Evolutionary conservation across 148 eudicot species (phyloP).

Genomic region (Chenopodium berlandieri): DNA sequence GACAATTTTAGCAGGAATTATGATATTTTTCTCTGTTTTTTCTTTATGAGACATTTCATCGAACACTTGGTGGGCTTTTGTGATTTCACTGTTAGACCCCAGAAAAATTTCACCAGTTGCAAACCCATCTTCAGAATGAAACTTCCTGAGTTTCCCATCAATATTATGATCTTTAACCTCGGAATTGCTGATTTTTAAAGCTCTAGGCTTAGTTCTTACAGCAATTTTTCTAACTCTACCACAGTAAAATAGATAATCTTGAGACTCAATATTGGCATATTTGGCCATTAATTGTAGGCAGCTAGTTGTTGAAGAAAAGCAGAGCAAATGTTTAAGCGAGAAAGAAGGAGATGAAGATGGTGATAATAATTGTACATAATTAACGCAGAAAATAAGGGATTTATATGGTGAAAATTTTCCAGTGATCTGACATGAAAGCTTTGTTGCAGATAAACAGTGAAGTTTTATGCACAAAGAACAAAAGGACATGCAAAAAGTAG

Average conservation of each 20-base stretch:
- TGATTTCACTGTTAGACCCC: background rate
- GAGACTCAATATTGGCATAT: background rate
- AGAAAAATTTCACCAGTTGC: background rate
- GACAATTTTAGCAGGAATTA: background rate
- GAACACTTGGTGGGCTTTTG: slow-evolving; percentile 1
- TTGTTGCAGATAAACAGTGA: too few relatives aligned
- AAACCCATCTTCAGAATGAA: background rate
- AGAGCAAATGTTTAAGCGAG: background rate
- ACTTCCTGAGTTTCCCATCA: background rate
- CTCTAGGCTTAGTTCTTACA: background rate
- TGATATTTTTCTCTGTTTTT: background rate
- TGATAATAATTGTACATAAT: too few relatives aligned
- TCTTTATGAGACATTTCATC: background rate
- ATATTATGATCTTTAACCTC: background rate
- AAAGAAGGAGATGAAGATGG: background rate
- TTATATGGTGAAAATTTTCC: too few relatives aligned
- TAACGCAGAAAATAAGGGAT: background rate
- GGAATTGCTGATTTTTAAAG: too few relatives aligned
- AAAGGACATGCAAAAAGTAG: too few relatives aligned
- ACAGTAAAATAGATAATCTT: background rate
- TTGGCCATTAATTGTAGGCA: background rate
- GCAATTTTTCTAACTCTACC: background rate
- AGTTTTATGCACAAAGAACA: too few relatives aligned
- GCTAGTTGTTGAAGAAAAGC: background rate
- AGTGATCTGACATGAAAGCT: too few relatives aligned